These are phyloP conservation scores for Lasiodiplodia theobromae DNA, from an alignment of 2,329 filamentous ascomycete species.

Conservation along the genomic window DNA sequence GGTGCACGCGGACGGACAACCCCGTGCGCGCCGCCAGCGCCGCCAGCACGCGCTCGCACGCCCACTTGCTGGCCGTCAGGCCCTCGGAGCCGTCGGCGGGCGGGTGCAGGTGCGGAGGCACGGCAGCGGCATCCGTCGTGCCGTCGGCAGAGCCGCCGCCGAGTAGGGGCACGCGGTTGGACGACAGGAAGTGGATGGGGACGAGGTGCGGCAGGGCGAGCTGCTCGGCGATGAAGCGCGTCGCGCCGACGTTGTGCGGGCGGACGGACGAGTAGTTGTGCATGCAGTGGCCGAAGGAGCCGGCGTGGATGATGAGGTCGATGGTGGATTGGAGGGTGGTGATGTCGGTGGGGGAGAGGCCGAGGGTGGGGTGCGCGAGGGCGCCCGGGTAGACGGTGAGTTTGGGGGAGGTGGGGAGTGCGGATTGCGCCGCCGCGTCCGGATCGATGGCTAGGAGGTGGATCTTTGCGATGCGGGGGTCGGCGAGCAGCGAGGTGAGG, in stretches of 20 bases:
- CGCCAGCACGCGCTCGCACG: slow-evolving; percentile 30
- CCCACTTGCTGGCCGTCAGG: slow-evolving; percentile 32
- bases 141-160: background rate
- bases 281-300: slow-evolving; percentile 37
- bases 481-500: slow-evolving; percentile 41
- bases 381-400: slow-evolving; percentile 46
- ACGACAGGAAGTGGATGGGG: slow-evolving; percentile 36
- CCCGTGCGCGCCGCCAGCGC: slow-evolving; percentile 24
- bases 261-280: slow-evolving; percentile 39
- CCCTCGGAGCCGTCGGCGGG: slow-evolving; percentile 12
- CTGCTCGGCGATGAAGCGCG: slow-evolving; percentile 15
- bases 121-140: slow-evolving; percentile 4
- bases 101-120: background rate
- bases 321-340: slow-evolving; percentile 40
- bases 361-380: slow-evolving; percentile 44
- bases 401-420: slow-evolving; percentile 4
- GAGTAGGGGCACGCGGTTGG: slow-evolving; percentile 22
- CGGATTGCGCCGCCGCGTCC: background rate
- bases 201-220: slow-evolving; percentile 26
- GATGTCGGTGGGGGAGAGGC: slow-evolving; percentile 43
- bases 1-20: background rate
- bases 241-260: slow-evolving; percentile 35
- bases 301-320: slow-evolving; percentile 43
- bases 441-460: slow-evolving; percentile 54
- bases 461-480: slow-evolving; percentile 38